These are phyloP conservation scores for Trichoderma reesei DNA, from an alignment of 495 filamentous ascomycete genomes.

Conservation along the genomic window DNA sequence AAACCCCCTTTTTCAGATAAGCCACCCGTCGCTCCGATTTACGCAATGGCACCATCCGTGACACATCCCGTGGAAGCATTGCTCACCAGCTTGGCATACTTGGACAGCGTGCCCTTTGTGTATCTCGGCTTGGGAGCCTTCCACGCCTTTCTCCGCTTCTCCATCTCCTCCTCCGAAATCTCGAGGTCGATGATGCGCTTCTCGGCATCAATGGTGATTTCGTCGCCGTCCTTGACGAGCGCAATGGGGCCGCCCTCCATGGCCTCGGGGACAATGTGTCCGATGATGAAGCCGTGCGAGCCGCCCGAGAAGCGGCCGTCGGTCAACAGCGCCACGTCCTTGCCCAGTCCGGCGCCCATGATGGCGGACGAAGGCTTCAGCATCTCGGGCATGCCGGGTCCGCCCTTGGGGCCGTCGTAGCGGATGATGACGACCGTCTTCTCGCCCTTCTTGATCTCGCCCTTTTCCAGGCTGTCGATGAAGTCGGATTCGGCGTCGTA, in stretches of 20 bases:
- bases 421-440: constrained; percentile 97
- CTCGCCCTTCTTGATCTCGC: constrained; percentile 88
- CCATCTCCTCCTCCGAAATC: constrained; percentile 54
- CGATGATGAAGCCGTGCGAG: constrained; percentile 70
- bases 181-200: constrained; percentile 49
- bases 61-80: constrained; percentile 77
- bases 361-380: constrained; percentile 73
- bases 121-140: constrained; percentile 57
- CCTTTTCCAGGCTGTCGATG: constrained; percentile 63
- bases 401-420: constrained; percentile 80
- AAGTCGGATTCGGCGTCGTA: constrained; percentile 82
- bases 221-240: constrained; percentile 58
- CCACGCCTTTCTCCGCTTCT: constrained; percentile 52
- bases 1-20: neutral
- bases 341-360: constrained; percentile 76
- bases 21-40: neutral
- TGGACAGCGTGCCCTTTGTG: constrained; percentile 62
- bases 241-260: constrained; percentile 61
- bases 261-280: constrained; percentile 64
- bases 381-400: constrained; percentile 83
- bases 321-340: constrained; percentile 73
- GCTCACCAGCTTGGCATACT: constrained; percentile 60
- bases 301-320: constrained; percentile 72
- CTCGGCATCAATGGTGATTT: constrained; percentile 63
- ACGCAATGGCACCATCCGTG: constrained; percentile 43